These are phyloP conservation scores for Trypanosoma mega DNA, from an alignment of 208 protist genomes.

Conservation along the genomic window DNA sequence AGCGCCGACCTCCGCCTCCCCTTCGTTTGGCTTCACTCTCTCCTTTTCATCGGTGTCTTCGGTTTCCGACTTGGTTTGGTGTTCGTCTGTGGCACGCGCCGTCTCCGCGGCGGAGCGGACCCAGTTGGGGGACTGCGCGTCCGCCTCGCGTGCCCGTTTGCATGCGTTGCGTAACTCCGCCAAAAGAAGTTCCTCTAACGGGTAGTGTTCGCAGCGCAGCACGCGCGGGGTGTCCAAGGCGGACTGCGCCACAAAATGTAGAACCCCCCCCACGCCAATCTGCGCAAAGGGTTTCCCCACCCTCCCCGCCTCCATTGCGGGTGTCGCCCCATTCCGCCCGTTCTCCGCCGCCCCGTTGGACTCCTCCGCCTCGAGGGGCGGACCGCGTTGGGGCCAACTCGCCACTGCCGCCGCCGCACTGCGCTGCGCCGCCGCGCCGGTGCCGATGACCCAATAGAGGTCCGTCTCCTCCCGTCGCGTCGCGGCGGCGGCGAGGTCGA, in stretches of 20 bases:
- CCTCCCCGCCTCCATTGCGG: too few relatives aligned
- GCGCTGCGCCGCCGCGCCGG: constrained; percentile 21
- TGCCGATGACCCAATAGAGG: constrained; percentile 37
- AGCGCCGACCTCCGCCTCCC: not conserved
- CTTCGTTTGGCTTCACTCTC: not conserved
- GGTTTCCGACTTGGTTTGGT: not conserved
- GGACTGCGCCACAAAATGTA: constrained; percentile 3
- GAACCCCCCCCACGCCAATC: constrained; percentile 8
- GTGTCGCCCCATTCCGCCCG: too few relatives aligned
- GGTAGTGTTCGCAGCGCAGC: constrained; percentile 31
- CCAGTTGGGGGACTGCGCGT: constrained; percentile 38
- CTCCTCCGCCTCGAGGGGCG: constrained; percentile 16
- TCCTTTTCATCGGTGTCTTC: not conserved
- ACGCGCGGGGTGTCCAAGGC: constrained; percentile 14
- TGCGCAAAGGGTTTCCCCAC: constrained; percentile 12
- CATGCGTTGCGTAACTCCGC: constrained; percentile 54
- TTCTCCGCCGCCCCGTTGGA: too few relatives aligned
- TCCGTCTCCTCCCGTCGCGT: not conserved
- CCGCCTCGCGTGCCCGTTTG: constrained; percentile 46
- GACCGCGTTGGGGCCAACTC: constrained; percentile 23
- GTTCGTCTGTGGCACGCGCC: not conserved
- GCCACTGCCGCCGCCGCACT: constrained; percentile 31
- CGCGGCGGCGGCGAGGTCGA: constrained; percentile 4
- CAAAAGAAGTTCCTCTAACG: constrained; percentile 62
- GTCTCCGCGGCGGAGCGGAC: constrained; percentile 27